Conservation (phyloP, 2,329 filamentous ascomycete species). For the Metarhizium album region DNA sequence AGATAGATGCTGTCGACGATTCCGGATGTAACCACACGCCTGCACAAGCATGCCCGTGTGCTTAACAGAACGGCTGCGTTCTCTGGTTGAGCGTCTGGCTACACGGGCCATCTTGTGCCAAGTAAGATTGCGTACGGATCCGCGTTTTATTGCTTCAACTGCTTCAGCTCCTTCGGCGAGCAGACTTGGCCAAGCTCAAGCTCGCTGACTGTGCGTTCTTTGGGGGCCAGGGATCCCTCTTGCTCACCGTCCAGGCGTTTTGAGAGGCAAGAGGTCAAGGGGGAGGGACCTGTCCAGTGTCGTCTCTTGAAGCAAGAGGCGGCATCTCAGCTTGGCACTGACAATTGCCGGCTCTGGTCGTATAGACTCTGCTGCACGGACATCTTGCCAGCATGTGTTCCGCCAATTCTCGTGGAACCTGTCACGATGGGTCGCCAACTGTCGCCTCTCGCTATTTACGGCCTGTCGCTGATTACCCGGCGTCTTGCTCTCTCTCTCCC, state of each 20-base stretch:
- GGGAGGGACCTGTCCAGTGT: neutral
- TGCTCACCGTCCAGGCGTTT: neutral
- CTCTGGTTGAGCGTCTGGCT: too few relatives aligned
- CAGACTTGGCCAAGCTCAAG: neutral
- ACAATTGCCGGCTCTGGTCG: neutral
- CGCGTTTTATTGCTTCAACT: too few relatives aligned
- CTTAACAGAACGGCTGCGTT: too few relatives aligned
- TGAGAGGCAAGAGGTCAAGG: neutral
- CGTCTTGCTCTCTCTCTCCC: conserved; percentile 10
- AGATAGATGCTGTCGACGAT: too few relatives aligned
- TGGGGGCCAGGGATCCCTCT: neutral
- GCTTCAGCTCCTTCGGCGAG: too few relatives aligned
- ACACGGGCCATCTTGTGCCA: too few relatives aligned
- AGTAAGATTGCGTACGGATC: too few relatives aligned
- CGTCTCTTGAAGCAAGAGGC: neutral
- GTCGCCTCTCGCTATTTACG: neutral
- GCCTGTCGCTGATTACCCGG: neutral
- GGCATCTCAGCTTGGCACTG: neutral
- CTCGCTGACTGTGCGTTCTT: neutral
- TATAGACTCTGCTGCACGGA: too few relatives aligned
- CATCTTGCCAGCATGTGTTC: too few relatives aligned
- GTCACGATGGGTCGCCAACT: neutral
- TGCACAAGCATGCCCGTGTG: too few relatives aligned
- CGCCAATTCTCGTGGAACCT: too few relatives aligned
- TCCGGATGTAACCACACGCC: too few relatives aligned